Evolutionary conservation across 2,329 filamentous ascomycete genomes (phyloP), one percentile per base, ranked within the genome.

Genomic region (Aspergillus brunneoviolaceus): DNA sequence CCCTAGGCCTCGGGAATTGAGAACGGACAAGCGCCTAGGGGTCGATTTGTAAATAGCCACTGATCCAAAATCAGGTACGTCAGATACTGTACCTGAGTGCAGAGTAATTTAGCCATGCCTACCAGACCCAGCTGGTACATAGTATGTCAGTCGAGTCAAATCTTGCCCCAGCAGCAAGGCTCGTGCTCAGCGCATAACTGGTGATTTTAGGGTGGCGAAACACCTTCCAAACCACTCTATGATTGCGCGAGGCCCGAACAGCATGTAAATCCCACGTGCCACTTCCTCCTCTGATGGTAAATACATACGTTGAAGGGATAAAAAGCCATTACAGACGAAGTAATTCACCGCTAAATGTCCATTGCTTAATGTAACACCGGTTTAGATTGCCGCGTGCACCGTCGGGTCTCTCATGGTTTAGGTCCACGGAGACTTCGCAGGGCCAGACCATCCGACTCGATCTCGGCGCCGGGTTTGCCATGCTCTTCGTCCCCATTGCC

Each of bases 401-500:
- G n/a, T 49, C 53, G 59, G 62, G 47, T 51, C 58, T 35, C 12
- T 56, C 53, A 59, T 42, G 63, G 62, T 57, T 66, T 67, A 19
- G 59, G 55, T 11, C 72, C 72, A 50, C 71, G 67, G 57, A 79
- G 71, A 65, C 73, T 79, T 60, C 70, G 71, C 65, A 80, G 64
- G 19, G 74, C 75, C 57, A 80, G 66, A 25, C 76, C 75, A 62
- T 78, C 74, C 14, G 39, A 45, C 39, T 45, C 39, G 25, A 72
- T 70, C 25, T 78, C 77, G 45, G 60, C 63, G 35, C 66, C 63
- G 14, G 67, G 57, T n/a, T 62, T 63, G 61, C 65, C 69, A 50
- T 67, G 66, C 23, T 70, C 72, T 56, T 73, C 72, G 50, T 71
- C 69, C 57, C 62, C 66, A 57, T 70, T 70, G 39, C 74, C 70